Evolutionary conservation across 257 asterid species (phyloP), one percentile per base, ranked within the genome.

Genomic region (Nicotiana benthamiana): DNA sequence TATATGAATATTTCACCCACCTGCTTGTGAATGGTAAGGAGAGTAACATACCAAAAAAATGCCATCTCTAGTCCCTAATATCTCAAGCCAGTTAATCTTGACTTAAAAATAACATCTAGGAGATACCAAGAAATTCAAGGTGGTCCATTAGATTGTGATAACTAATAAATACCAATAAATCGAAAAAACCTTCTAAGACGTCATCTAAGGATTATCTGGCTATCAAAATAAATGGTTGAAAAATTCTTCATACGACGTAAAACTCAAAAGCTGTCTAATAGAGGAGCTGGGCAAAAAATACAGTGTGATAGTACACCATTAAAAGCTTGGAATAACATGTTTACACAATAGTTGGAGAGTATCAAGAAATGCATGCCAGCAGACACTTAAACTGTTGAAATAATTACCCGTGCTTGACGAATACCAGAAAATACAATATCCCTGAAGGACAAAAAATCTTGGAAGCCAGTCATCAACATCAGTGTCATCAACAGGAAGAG

Each of bases 401-500:
- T 61, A 43, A 59, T 74, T 87, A 94, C 99, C 98, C 1, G 96
- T 90, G 68, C 97, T 86, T 11, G 75, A 83, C 92, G 87, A 83
- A 78, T 92, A 95, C 82, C 94, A 81, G 62, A 83, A 94, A 81
- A 94, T 83, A 82, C 93, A 90, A 1, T 95, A 86, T 62, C 97
- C 97, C 22, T 93, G 98, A 82, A 94, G 97, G 82, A 94, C 96
- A 68, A 94, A 84, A 84, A 93, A 94, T 82, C 97, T 97, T 53
- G 96, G 97, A 84, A 92, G 89, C 98, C 98, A 92, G 81, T 94
- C 98, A 82, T 94, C 97, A 82, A 93, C 97, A 78, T 94, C 98
- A 51, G 87, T 48, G 61, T 74, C 82, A 80, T 94, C 98, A 84
- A 94, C 82, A 6, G 96, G 93, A 62, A 83, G 96, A 83, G 93